These are phyloP conservation scores for Alternaria sp. DNA, from an alignment of 2,329 filamentous ascomycete species.

Conservation along the genomic window DNA sequence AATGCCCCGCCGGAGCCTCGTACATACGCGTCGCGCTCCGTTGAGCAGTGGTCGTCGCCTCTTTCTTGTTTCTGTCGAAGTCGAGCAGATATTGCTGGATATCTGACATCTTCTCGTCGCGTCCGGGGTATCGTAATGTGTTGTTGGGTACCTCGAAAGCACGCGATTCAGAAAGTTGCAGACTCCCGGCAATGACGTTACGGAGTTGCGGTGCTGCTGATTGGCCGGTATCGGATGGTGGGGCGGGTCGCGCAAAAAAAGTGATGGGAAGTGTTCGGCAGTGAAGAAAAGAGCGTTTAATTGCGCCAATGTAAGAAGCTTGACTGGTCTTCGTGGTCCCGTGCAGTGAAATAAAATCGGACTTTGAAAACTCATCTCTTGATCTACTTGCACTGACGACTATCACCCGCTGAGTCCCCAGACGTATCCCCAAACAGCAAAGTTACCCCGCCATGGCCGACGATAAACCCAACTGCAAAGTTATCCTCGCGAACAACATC, in stretches of 20 bases:
- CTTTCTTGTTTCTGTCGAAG: conserved; percentile 58
- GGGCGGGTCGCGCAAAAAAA: conserved; percentile 24
- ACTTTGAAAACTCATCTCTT: not conserved
- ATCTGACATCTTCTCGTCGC: conserved; percentile 57
- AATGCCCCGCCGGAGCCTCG: conserved; percentile 16
- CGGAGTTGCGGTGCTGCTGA: conserved; percentile 24
- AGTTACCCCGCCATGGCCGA: conserved; percentile 45
- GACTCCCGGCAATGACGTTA: conserved; percentile 27
- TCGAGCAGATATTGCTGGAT: conserved; percentile 62
- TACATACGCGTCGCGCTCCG: conserved; percentile 53
- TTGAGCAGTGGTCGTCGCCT: conserved; percentile 54
- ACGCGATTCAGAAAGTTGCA: conserved; percentile 22
- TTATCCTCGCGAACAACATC: conserved; percentile 86
- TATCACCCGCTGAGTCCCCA: conserved; percentile 2
- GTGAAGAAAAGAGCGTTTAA: conserved; percentile 7
- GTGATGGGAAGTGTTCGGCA: conserved; percentile 6
- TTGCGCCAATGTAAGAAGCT: conserved; percentile 1
- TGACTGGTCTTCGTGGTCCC: not conserved
- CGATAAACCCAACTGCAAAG: conserved; percentile 75
- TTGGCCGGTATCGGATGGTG: conserved; percentile 32
- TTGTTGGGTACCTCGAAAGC: conserved; percentile 3
- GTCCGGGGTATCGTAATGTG: conserved; percentile 3
- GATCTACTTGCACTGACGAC: not conserved
- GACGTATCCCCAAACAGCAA: conserved; percentile 5
- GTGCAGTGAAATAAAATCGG: conserved; percentile 1